Conservation (phyloP, 1,284 basidiomycete genomes). For the Sparassis latifolia region DNA sequence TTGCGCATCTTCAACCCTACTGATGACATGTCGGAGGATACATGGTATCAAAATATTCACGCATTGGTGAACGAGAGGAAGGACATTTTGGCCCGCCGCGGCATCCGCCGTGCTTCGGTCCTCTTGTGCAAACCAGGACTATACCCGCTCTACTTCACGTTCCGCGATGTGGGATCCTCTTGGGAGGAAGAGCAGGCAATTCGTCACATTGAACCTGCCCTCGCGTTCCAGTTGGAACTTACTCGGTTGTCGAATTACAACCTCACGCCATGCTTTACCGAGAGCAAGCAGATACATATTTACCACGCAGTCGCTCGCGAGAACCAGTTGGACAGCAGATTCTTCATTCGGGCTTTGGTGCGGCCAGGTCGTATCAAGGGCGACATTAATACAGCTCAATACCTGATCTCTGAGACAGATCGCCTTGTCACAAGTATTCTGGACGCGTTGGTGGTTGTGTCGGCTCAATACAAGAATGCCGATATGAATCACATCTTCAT, state of each 20-base stretch:
- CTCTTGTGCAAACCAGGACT: constrained; percentile 87
- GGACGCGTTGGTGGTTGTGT: constrained; percentile 92
- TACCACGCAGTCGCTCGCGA: constrained; percentile 94
- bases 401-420: constrained; percentile 97
- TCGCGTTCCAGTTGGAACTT: constrained; percentile 98
- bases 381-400: constrained; percentile 90
- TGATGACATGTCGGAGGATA: constrained; percentile 73
- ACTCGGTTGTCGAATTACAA: constrained; percentile 96
- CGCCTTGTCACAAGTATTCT: constrained; percentile 92
- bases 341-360: constrained; percentile 96
- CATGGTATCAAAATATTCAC: constrained; percentile 73
- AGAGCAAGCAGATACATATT: constrained; percentile 94
- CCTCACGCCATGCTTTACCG: constrained; percentile 88
- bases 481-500: constrained; percentile 97
- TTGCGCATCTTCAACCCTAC: constrained; percentile 77
- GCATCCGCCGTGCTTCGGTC: constrained; percentile 89
- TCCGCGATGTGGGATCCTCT: constrained; percentile 67
- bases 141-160: constrained; percentile 94
- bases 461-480: constrained; percentile 79
- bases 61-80: constrained; percentile 72
- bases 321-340: constrained; percentile 94
- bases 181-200: constrained; percentile 97
- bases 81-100: constrained; percentile 60
- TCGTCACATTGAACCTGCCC: constrained; percentile 96
- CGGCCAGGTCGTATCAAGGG: constrained; percentile 92